Base-by-base conservation (phyloP, 768 basidiomycete genomes). In the Podaxis sp. region DNA sequence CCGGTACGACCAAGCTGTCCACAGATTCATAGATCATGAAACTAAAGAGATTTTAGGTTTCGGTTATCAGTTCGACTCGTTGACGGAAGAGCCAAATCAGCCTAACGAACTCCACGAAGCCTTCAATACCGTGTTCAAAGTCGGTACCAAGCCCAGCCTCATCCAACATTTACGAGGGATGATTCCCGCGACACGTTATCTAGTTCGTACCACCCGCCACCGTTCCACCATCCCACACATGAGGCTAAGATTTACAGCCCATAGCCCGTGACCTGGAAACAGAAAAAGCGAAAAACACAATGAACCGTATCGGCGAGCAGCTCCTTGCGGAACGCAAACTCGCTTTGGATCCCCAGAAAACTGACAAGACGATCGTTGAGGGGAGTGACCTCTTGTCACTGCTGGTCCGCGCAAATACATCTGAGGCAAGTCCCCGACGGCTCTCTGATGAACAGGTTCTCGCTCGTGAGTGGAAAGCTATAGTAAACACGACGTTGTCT, bases 371-470 rank as follows among this genome's bases (percentile, higher is more conserved):
- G 11, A 72, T 68, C 44, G 74, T 76, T 6, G 67, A 68, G 70
- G 76, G 74, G 72, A 80, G 84, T 12, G 88, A 90, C 72, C 68
- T 90, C 3, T 75, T 90, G 2, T 85, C 84, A 0, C 68, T 89
- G 22, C 75, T 90, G 4, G 75, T 90, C 46, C 79, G 79, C 59
- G 88, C 88, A 2, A 91, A 90, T 69, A 81, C 86, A 74, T 81
- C 84, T 2, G 81, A 79, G 0, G 86, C 83, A 0, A 80, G 80
- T 4, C 74, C 67, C 52, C 86, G 87, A 67, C 75, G 75, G 36
- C 72, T 91, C 72, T 80, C 81, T 0, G 89, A 91, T 56, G 80
- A 80, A 26, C 88, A 90, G 62, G 85, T 91, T 20, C 63, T 88
- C 2, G 74, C 80, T 58, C 81, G 80, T 88, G 66, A 60, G 84